Evolutionary conservation across 495 filamentous ascomycete genomes (phyloP), one percentile per base, ranked within the genome.

Genomic region (Letharia lupina): DNA sequence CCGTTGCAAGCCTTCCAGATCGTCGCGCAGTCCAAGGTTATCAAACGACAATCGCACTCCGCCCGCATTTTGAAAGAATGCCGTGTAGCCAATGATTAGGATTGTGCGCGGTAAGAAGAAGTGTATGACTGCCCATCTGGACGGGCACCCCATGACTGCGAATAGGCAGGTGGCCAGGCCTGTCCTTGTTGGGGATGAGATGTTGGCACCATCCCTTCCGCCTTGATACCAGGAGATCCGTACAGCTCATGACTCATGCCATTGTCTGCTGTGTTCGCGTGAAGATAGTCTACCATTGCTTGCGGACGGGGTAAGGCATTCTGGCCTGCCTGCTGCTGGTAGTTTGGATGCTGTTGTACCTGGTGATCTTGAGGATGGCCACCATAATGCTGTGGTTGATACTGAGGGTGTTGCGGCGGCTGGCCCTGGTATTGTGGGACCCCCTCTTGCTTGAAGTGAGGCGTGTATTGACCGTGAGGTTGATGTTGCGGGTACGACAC

Each of bases 321-420:
- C 15, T 37, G 45, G 20, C 44, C 39, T 8, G 23, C 45, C 31
- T 61, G 64, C 47, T 47, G 57, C 45, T 56, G 64, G 20, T 61
- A 66, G 16, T 39, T 61, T 48, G 64, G 31, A 18, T 65, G 64
- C 28, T 65, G 64, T 39, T 65, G 64, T n/a, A 65, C 44, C 64
- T 66, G 64, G 33, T 57, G 54, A 18, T 66, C 64, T 48, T 66
- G 64, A 44, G 64, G 39, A 44, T 61, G 64, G n/a, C 39, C 3
- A 60, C 64, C 9, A 59, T 61, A 66, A 58, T 66, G 64, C 20
- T 61, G 59, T 13, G 57, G 12, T 52, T 66, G 64, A 62, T 61
- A 66, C 10, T 66, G 64, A 37, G 59, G 16, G 35, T 66, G 64
- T 52, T 61, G 58, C 20, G 57, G 47, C 13, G 57, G 64, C 58